phyloP scores from a whole-genome alignment of 148 eudicot species.

The Rhododendron williamsianum region DNA sequence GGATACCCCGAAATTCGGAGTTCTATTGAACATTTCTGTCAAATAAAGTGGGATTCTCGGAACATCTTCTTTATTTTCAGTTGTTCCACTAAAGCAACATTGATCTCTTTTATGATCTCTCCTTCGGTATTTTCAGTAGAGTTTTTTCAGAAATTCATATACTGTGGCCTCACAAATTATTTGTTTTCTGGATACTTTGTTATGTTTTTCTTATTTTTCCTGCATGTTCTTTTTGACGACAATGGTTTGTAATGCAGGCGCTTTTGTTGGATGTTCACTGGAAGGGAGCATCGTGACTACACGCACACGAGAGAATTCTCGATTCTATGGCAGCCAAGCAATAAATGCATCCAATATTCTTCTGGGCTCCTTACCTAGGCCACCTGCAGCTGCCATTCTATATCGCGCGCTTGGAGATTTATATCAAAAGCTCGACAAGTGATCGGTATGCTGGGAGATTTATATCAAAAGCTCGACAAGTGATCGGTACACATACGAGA shows the following conservation, averaged over 20 bases:
- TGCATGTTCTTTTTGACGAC: too few relatives aligned
- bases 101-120: background rate
- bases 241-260: constrained; percentile 43
- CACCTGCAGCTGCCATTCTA: constrained; percentile 78
- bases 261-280: constrained; percentile 76
- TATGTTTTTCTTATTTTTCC: background rate
- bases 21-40: too few relatives aligned
- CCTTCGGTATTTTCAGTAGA: background rate
- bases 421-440: constrained; percentile 42
- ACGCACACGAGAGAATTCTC: constrained; percentile 52
- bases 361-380: constrained; percentile 63
- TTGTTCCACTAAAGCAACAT: background rate
- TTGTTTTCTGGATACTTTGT: background rate
- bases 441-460: background rate
- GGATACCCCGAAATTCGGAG: too few relatives aligned
- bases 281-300: constrained; percentile 77
- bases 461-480: too few relatives aligned
- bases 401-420: constrained; percentile 59
- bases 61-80: background rate
- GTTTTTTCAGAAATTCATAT: background rate
- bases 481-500: background rate
- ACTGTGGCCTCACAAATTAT: background rate
- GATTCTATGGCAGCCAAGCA: constrained; percentile 70
- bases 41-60: background rate
- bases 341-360: constrained; percentile 63